phyloP scores from a whole-genome alignment of 2,329 filamentous ascomycete species.

The Epichloe coenophiala region DNA sequence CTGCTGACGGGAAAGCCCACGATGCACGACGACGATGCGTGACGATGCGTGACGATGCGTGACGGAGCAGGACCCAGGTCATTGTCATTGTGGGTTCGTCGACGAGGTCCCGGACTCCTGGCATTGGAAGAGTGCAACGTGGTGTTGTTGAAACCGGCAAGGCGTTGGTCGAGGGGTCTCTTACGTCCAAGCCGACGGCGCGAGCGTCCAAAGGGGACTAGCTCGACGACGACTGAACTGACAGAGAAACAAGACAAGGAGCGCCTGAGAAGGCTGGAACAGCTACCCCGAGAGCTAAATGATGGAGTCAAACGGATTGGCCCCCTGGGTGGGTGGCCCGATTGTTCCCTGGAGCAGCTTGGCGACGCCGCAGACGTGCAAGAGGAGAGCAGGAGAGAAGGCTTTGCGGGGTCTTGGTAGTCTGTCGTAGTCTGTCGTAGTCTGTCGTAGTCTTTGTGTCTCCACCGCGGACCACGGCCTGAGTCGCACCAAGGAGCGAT shows the following conservation, averaged over 20 bases:
- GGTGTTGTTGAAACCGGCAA: slow-evolving; percentile 3
- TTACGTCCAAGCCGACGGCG: not conserved
- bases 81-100: not conserved
- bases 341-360: not conserved
- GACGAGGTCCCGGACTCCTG: not conserved
- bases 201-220: not conserved
- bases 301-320: not conserved
- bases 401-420: not conserved
- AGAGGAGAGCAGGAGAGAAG: not conserved
- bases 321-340: not conserved
- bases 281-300: not conserved
- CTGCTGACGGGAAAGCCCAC: not conserved
- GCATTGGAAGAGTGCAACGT: not conserved
- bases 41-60: too few species aligned
- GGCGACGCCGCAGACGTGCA: not conserved
- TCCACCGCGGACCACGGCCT: not conserved
- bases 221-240: not conserved
- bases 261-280: not conserved
- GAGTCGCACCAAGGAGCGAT: not conserved
- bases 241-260: not conserved
- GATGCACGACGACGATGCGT: too few species aligned
- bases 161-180: not conserved
- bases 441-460: not conserved
- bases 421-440: too few species aligned
- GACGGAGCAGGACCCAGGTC: not conserved